A percentile compares a stretch with the other conserved stretches of the same genome.
These are phyloP conservation scores for Auricularia sp. DNA, from an alignment of 768 basidiomycete genomes.

Conservation along the genomic window DNA sequence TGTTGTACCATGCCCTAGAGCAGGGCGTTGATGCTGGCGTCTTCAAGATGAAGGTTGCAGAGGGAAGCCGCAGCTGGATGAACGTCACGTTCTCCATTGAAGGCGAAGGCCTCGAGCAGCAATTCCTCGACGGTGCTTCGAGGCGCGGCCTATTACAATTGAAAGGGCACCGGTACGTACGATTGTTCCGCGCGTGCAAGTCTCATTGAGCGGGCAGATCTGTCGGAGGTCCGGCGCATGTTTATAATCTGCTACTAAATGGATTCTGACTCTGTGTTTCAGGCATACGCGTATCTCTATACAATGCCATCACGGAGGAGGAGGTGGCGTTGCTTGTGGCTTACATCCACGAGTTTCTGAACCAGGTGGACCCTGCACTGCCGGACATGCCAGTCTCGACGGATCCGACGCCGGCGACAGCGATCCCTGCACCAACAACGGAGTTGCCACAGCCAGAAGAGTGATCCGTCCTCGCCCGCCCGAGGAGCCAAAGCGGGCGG, in stretches of 20 bases:
- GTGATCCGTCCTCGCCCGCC: neutral
- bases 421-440: neutral
- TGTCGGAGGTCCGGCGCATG: slow-evolving; percentile 34
- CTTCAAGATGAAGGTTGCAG: slow-evolving; percentile 59
- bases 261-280: slow-evolving; percentile 3
- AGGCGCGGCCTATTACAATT: slow-evolving; percentile 69
- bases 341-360: slow-evolving; percentile 49
- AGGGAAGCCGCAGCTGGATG: slow-evolving; percentile 85
- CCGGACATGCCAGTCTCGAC: neutral
- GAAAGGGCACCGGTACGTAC: slow-evolving; percentile 81
- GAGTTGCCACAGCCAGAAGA: neutral
- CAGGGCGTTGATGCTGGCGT: slow-evolving; percentile 63
- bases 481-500: neutral
- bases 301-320: slow-evolving; percentile 78
- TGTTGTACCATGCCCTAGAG: slow-evolving; percentile 63
- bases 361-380: neutral
- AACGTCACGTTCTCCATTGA: slow-evolving; percentile 80
- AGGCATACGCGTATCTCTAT: slow-evolving; percentile 78
- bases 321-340: slow-evolving; percentile 50
- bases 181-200: neutral
- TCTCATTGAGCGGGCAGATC: slow-evolving; percentile 27
- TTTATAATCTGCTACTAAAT: neutral
- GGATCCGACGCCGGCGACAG: neutral
- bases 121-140: slow-evolving; percentile 81
- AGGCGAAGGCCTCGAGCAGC: slow-evolving; percentile 46